Evolutionary conservation across 768 basidiomycete genomes (phyloP).

Genomic region (Naematelia aurantialba): DNA sequence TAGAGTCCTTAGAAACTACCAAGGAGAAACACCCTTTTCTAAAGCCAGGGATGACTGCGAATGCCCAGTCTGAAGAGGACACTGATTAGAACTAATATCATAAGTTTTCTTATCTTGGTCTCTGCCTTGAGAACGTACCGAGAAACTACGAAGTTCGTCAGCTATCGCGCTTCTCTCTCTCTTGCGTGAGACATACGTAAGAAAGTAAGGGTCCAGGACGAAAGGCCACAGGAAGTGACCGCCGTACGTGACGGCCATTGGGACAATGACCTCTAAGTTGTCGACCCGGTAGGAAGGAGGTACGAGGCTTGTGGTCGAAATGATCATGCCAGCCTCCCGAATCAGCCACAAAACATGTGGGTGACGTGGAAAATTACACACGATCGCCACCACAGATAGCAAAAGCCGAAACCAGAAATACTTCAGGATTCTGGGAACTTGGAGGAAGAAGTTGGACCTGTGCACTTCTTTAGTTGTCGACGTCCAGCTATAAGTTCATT

Average conservation of each 20-base stretch:
- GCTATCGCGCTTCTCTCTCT: no score
- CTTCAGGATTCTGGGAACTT: conserved; percentile 76
- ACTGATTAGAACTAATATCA: no score
- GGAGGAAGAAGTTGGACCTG: conserved; percentile 82
- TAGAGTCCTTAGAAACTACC: no score
- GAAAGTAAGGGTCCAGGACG: conserved; percentile 63
- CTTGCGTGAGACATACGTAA: no score
- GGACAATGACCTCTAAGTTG: conserved; percentile 73
- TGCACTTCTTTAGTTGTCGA: conserved; percentile 83
- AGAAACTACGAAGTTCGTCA: no score
- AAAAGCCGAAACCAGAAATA: conserved; percentile 66
- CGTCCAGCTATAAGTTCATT: no score
- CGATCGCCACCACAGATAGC: conserved; percentile 51
- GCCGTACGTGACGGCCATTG: conserved; percentile 59
- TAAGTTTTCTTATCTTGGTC: no score
- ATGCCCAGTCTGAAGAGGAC: no score
- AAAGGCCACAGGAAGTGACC: conserved; percentile 58
- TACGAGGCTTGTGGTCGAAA: conserved; percentile 59
- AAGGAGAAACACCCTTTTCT: no score
- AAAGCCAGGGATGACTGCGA: no score
- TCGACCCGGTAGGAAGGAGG: conserved; percentile 64
- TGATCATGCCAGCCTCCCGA: conserved; percentile 52
- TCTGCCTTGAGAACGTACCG: no score
- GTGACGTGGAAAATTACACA: conserved; percentile 6
- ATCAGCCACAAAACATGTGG: neutral